Evolutionary conservation across 768 basidiomycete genomes (phyloP).

Genomic region (Phlebiopsis gigantea): DNA sequence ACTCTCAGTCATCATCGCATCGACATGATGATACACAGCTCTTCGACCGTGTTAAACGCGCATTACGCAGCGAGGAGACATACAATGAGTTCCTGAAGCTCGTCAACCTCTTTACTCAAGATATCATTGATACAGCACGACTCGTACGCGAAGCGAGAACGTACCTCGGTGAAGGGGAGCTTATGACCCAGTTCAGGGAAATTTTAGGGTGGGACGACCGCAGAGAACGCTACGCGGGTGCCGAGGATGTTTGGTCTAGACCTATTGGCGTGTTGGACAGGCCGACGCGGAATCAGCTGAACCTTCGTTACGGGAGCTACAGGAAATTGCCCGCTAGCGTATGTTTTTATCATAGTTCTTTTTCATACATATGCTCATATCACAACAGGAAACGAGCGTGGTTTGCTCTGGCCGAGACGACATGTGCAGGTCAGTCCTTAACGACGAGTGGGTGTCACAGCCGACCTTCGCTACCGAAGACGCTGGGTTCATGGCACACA

Average conservation of each 20-base stretch:
- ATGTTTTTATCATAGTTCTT: conserved; percentile 29
- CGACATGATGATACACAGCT: conserved; percentile 66
- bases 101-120: conserved; percentile 91
- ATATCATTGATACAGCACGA: conserved; percentile 82
- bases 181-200: conserved; percentile 77
- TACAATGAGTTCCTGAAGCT: conserved; percentile 96
- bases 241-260: conserved; percentile 26
- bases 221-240: conserved; percentile 34
- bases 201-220: conserved; percentile 86
- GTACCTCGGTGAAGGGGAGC: conserved; percentile 70
- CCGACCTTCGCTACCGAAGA: conserved; percentile 95
- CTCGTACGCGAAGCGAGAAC: conserved; percentile 76
- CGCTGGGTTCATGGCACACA: conserved; percentile 82
- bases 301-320: conserved; percentile 83
- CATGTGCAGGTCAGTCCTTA: conserved; percentile 93
- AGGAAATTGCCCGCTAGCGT: conserved; percentile 76
- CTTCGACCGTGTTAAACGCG: conserved; percentile 84
- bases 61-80: conserved; percentile 65
- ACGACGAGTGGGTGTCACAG: conserved; percentile 98
- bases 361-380: conserved; percentile 2
- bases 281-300: conserved; percentile 62
- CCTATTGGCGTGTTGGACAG: conserved; percentile 25
- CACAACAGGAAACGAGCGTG: conserved; percentile 74
- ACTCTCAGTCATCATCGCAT: conserved; percentile 12
- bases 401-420: conserved; percentile 94